Conservation (phyloP, 2,329 filamentous ascomycete species). For the Colletotrichum agaves region DNA sequence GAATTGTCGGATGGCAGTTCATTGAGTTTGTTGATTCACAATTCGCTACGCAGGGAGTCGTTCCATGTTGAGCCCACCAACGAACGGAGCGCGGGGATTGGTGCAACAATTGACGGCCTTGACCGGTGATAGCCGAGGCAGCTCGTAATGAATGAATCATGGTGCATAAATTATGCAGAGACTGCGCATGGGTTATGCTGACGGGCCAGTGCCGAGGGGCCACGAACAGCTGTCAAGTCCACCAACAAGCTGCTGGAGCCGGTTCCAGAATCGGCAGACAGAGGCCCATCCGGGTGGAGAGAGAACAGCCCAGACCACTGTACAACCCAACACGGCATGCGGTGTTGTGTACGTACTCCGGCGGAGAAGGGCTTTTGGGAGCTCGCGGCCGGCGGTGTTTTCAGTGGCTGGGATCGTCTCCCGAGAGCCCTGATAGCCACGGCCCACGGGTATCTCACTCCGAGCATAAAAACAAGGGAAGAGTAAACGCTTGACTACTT, state of each 20-base stretch:
- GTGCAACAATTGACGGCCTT: neutral
- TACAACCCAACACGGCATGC: neutral
- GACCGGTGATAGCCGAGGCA: neutral
- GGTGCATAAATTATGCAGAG: constrained; percentile 22
- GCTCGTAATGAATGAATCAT: neutral
- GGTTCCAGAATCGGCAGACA: constrained; percentile 26
- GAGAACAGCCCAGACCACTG: constrained; percentile 29
- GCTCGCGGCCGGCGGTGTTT: constrained; percentile 8
- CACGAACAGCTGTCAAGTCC: constrained; percentile 10
- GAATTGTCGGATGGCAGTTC: constrained; percentile 3
- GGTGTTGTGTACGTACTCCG: constrained; percentile 11
- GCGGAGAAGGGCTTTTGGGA: neutral
- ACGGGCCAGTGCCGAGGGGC: neutral
- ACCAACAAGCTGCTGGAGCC: constrained; percentile 30
- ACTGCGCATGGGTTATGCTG: neutral
- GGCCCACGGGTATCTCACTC: constrained; percentile 26
- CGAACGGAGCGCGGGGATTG: neutral
- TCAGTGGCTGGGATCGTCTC: constrained; percentile 31
- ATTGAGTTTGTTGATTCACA: neutral
- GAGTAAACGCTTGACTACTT: constrained; percentile 17
- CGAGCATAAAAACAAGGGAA: constrained; percentile 25
- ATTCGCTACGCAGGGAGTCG: neutral
- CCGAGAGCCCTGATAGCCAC: constrained; percentile 23
- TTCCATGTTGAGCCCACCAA: neutral
- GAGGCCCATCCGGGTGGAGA: constrained; percentile 26